phyloP scores from a whole-genome alignment of 2,329 filamentous ascomycete genomes.

The Venturia carpophila region DNA sequence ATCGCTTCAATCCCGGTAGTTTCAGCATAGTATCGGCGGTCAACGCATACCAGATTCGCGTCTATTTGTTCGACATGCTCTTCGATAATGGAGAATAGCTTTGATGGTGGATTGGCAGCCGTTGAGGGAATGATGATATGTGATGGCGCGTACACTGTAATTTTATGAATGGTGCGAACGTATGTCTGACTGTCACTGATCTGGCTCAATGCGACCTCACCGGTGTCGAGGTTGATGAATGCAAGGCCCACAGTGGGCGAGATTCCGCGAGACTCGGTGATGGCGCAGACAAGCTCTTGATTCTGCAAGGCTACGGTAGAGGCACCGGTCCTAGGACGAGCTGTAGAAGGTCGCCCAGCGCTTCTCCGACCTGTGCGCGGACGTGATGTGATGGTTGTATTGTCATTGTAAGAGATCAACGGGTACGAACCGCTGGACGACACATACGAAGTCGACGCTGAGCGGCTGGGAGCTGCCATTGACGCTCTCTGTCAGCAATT shows the following conservation, averaged over 20 bases:
- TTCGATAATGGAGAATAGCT: constrained; percentile 64
- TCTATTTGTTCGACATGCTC: constrained; percentile 59
- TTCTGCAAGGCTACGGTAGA: constrained; percentile 51
- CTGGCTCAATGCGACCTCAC: constrained; percentile 77
- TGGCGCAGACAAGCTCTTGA: constrained; percentile 76
- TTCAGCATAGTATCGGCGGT: constrained; percentile 80
- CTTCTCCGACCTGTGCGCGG: constrained; percentile 26
- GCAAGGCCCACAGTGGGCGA: constrained; percentile 77
- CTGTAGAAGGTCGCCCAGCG: constrained; percentile 36
- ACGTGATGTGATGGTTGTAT: constrained; percentile 32
- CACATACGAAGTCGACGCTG: constrained; percentile 22
- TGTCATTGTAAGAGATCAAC: constrained; percentile 25
- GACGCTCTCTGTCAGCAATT: neutral
- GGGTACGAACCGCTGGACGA: constrained; percentile 23
- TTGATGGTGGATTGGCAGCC: constrained; percentile 62
- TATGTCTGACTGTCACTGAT: constrained; percentile 93
- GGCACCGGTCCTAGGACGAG: constrained; percentile 45
- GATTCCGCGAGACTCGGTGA: constrained; percentile 81
- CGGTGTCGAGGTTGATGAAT: constrained; percentile 78
- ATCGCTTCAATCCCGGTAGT: constrained; percentile 68
- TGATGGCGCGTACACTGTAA: constrained; percentile 70
- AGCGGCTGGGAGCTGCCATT: constrained; percentile 12
- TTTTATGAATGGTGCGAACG: constrained; percentile 77
- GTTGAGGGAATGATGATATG: constrained; percentile 71
- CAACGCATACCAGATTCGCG: constrained; percentile 52